Conservation (phyloP, 139 green algal genomes). For the Tetratostichococcus sp. region DNA sequence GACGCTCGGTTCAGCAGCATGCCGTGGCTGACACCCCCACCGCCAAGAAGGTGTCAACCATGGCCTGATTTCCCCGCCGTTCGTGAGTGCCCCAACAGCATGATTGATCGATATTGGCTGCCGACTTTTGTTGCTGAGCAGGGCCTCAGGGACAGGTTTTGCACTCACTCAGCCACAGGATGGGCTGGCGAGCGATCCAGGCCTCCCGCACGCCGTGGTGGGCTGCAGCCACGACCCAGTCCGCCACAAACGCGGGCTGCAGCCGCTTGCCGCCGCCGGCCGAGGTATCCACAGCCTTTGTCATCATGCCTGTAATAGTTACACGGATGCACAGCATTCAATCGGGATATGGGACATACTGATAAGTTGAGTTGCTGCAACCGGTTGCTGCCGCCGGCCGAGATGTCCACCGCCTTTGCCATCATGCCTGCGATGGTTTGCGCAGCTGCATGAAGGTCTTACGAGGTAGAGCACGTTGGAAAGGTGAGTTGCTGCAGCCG, state of each 20-base stretch:
- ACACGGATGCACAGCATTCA: too few relatives aligned
- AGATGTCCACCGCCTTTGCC: constrained; percentile 5
- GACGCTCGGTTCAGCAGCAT: too few relatives aligned
- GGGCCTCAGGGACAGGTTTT: neutral
- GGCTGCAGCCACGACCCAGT: constrained; percentile 62
- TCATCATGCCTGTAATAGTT: constrained; percentile 14
- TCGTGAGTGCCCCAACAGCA: too few relatives aligned
- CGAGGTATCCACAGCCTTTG: constrained; percentile 5
- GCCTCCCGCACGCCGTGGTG: constrained; percentile 61
- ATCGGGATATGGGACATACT: too few relatives aligned
- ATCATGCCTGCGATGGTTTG: constrained; percentile 14
- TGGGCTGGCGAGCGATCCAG: constrained; percentile 78
- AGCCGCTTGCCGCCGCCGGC: constrained; percentile 34
- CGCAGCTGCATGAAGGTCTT: too few relatives aligned
- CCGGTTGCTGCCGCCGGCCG: constrained; percentile 26
- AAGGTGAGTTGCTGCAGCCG: constrained; percentile 11
- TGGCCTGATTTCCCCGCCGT: too few relatives aligned
- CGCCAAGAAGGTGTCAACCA: too few relatives aligned
- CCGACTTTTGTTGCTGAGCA: neutral
- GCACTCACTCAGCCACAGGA: constrained; percentile 60
- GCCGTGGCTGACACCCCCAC: too few relatives aligned
- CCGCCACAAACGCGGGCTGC: constrained; percentile 22
- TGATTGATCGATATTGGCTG: too few relatives aligned
- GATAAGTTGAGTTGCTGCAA: constrained; percentile 4
- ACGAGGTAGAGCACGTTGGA: too few relatives aligned